These are phyloP conservation scores for Geoglossum glabrum DNA, from an alignment of 495 filamentous ascomycete genomes.

Conservation along the genomic window DNA sequence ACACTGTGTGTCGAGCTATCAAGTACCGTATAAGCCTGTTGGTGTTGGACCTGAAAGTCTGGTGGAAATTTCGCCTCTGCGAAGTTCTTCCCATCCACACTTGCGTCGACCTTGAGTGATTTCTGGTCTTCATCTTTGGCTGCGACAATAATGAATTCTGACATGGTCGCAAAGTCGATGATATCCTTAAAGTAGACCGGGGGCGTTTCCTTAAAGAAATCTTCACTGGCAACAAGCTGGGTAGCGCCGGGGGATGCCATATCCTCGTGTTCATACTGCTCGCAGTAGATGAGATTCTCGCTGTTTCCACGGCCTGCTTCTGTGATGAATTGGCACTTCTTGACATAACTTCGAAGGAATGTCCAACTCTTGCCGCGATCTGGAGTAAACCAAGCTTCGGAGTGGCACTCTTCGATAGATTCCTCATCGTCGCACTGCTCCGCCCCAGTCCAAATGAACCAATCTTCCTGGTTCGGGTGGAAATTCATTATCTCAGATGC, in stretches of 20 bases:
- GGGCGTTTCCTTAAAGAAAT: constrained; percentile 45
- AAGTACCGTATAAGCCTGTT: constrained; percentile 75
- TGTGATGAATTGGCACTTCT: constrained; percentile 64
- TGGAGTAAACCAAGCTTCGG: constrained; percentile 44
- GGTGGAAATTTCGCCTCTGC: constrained; percentile 69
- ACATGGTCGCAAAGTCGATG: constrained; percentile 75
- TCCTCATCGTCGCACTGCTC: constrained; percentile 27
- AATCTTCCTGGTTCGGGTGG: constrained; percentile 62
- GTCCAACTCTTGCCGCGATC: constrained; percentile 66
- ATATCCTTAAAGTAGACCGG: constrained; percentile 43
- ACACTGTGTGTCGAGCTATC: constrained; percentile 82
- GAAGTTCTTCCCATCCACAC: constrained; percentile 62
- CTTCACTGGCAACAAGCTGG: constrained; percentile 49
- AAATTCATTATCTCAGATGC: constrained; percentile 50
- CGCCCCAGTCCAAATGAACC: constrained; percentile 76
- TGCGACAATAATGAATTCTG: constrained; percentile 86
- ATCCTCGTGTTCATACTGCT: constrained; percentile 47
- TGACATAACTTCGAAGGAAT: constrained; percentile 40
- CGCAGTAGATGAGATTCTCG: constrained; percentile 60
- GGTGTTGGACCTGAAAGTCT: constrained; percentile 54
- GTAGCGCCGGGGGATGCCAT: constrained; percentile 26
- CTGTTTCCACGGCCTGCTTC: constrained; percentile 35
- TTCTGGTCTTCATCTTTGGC: constrained; percentile 42
- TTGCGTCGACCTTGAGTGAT: constrained; percentile 56
- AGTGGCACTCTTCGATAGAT: constrained; percentile 37